A percentile compares a stretch with the other conserved stretches of the same genome.
These are phyloP conservation scores for Calocera viscosa DNA, from an alignment of 768 basidiomycete genomes.

Conservation along the genomic window DNA sequence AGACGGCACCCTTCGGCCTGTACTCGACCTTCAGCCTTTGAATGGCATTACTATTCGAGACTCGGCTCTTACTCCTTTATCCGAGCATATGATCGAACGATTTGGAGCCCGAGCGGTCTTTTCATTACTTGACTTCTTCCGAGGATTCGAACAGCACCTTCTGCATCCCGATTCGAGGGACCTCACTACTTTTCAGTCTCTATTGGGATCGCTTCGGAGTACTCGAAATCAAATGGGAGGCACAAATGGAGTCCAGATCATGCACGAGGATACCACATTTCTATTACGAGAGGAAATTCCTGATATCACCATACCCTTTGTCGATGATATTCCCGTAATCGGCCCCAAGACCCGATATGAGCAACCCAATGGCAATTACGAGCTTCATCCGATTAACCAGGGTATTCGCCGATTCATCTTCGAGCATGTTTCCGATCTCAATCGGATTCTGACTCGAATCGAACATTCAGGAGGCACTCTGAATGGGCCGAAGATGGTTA, in stretches of 20 bases:
- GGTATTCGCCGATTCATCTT: constrained; percentile 31
- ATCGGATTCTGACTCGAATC: constrained; percentile 30
- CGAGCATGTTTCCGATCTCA: constrained; percentile 30
- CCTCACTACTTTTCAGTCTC: constrained; percentile 34
- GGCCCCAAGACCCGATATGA: constrained; percentile 28
- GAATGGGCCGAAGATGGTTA: constrained; percentile 27
- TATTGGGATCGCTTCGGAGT: constrained; percentile 26
- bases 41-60: constrained; percentile 32
- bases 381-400: constrained; percentile 29
- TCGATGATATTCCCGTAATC: constrained; percentile 32
- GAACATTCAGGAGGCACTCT: constrained; percentile 31
- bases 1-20: constrained; percentile 28
- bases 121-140: constrained; percentile 18
- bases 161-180: constrained; percentile 26
- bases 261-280: constrained; percentile 32
- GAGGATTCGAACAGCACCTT: constrained; percentile 29
- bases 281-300: constrained; percentile 34
- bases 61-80: constrained; percentile 27
- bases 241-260: constrained; percentile 32
- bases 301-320: constrained; percentile 26
- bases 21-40: constrained; percentile 31
- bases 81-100: constrained; percentile 26
- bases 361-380: constrained; percentile 19
- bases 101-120: constrained; percentile 27
- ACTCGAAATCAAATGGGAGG: constrained; percentile 32